Conservation (phyloP, 306 rosid species). For the Begonia peltatifolia region DNA sequence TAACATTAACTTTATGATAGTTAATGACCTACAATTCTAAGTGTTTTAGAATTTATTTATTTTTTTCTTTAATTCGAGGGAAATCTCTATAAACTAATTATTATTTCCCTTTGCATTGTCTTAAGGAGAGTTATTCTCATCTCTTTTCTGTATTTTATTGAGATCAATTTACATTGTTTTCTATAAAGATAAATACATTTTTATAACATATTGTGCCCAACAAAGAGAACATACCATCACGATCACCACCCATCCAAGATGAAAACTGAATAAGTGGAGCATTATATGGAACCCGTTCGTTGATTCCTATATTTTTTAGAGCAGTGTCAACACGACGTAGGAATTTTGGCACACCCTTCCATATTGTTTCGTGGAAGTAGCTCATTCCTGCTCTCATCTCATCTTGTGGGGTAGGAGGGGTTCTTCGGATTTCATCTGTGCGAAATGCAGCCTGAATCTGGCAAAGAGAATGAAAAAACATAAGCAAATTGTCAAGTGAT, state of each 20-base stretch:
- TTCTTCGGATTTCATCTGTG: neutral
- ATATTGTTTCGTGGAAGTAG: neutral
- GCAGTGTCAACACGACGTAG: neutral
- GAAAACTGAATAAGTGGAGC: slow-evolving; percentile 3
- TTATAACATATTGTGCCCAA: neutral
- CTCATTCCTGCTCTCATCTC: slow-evolving; percentile 1
- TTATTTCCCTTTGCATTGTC: too few relatives aligned
- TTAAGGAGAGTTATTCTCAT: too few relatives aligned
- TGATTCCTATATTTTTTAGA: neutral
- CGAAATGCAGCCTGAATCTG: slow-evolving; percentile 1
- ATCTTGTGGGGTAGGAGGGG: neutral
- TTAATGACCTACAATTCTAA: too few relatives aligned
- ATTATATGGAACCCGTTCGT: slow-evolving; percentile 1
- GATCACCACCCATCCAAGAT: slow-evolving; percentile 1
- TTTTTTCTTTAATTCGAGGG: too few relatives aligned
- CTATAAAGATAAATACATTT: neutral
- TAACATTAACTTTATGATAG: too few relatives aligned
- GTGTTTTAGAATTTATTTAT: too few relatives aligned
- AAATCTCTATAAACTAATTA: too few relatives aligned
- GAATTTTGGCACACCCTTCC: slow-evolving; percentile 1
- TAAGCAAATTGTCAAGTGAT: too few relatives aligned
- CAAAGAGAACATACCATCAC: slow-evolving; percentile 2
- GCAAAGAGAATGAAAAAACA: neutral
- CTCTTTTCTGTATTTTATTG: too few relatives aligned
- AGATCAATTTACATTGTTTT: too few relatives aligned